Evolutionary conservation across 257 asterid species (phyloP).

Genomic region (Solanum tarijense): DNA sequence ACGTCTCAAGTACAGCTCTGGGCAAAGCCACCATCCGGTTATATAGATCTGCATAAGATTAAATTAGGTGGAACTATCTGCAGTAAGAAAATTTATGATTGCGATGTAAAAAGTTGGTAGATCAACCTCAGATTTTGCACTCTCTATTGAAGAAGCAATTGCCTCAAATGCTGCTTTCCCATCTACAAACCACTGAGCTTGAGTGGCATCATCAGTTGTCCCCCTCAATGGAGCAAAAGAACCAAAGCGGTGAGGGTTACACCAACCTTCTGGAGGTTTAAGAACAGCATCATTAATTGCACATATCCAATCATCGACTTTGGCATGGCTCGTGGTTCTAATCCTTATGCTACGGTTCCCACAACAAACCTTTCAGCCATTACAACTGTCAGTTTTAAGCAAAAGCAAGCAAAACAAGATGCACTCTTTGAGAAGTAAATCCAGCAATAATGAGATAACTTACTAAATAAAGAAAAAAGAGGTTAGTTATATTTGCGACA

Average conservation of each 20-base stretch:
- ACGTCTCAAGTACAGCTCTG: slow-evolving; percentile 81
- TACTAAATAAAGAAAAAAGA: background rate
- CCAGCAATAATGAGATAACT: background rate
- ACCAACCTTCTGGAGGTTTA: slow-evolving; percentile 65
- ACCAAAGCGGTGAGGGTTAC: slow-evolving; percentile 69
- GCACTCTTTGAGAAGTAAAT: background rate
- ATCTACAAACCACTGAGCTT: slow-evolving; percentile 92
- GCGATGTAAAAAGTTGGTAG: slow-evolving; percentile 2
- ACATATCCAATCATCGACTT: slow-evolving; percentile 64
- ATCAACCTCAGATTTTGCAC: slow-evolving; percentile 76
- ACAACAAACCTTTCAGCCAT: slow-evolving; percentile 51
- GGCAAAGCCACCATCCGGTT: slow-evolving; percentile 99
- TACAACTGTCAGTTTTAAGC: slow-evolving; percentile 1
- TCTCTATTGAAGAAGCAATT: slow-evolving; percentile 71
- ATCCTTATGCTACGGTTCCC: slow-evolving; percentile 53
- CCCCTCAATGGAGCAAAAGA: slow-evolving; percentile 87
- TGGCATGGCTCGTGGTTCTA: slow-evolving; percentile 51
- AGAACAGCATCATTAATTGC: slow-evolving; percentile 61
- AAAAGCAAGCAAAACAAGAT: background rate
- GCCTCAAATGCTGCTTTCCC: slow-evolving; percentile 92
- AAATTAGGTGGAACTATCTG: background rate
- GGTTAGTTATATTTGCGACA: background rate
- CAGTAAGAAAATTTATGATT: background rate
- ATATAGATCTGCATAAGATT: slow-evolving; percentile 54
- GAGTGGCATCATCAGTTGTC: slow-evolving; percentile 68